Evolutionary conservation across 257 asterid species (phyloP).

Genomic region (Gentiana dahurica): DNA sequence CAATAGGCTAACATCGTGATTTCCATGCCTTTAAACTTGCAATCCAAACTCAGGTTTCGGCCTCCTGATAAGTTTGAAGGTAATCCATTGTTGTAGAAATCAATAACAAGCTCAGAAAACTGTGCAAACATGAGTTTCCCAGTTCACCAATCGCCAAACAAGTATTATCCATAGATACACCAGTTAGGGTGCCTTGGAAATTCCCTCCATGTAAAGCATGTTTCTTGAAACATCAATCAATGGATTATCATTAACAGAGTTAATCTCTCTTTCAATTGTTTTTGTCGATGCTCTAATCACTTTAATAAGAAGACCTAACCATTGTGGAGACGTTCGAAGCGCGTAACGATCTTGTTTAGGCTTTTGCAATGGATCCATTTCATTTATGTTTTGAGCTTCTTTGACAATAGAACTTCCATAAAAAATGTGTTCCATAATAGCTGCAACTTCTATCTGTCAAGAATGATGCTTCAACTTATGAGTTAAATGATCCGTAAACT

Average conservation of each 20-base stretch:
- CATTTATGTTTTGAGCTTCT: constrained; percentile 21
- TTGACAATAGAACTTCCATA: constrained; percentile 19
- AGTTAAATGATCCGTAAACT: constrained; percentile 25
- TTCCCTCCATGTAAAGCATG: no score
- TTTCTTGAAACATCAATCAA: constrained; percentile 13
- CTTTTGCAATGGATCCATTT: constrained; percentile 21
- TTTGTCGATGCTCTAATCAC: constrained; percentile 23
- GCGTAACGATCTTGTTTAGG: constrained; percentile 26
- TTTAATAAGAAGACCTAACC: constrained; percentile 23
- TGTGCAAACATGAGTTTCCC: no score
- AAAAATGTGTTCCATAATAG: constrained; percentile 22
- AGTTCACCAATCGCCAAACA: no score
- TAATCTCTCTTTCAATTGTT: constrained; percentile 25
- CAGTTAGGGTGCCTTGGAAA: no score
- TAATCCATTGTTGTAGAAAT: no score
- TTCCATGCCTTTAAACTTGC: no score
- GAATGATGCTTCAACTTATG: constrained; percentile 27
- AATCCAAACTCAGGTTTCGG: no score
- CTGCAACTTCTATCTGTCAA: constrained; percentile 26
- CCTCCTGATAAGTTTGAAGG: no score
- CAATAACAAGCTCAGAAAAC: no score
- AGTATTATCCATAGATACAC: no score
- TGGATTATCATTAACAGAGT: constrained; percentile 25
- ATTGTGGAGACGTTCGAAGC: constrained; percentile 22
- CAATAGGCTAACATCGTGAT: no score